Evolutionary conservation across 345 rosid species (phyloP).

Genomic region (Rhodomyrtus tomentosa): DNA sequence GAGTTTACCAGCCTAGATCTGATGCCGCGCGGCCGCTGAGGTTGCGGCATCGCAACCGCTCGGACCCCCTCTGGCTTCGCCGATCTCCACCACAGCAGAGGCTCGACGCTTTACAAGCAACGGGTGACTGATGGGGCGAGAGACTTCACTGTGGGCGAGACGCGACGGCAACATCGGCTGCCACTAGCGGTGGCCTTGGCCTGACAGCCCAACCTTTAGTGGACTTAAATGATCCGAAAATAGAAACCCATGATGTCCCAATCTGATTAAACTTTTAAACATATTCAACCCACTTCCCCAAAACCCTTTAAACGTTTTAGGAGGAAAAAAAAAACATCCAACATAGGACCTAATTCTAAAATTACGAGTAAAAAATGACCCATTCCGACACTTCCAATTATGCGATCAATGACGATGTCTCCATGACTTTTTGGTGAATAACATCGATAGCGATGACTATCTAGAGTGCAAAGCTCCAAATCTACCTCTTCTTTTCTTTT

Average conservation of each 20-base stretch:
- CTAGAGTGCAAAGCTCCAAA: not conserved
- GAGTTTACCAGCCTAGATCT: not conserved
- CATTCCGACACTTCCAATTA: no score
- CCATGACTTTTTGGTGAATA: not conserved
- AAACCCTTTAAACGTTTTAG: not conserved
- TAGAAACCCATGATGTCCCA: not conserved
- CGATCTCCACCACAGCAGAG: rapidly evolving
- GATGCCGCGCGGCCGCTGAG: rapidly evolving
- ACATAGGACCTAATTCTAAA: no score
- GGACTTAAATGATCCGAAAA: not conserved
- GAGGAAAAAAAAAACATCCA: no score
- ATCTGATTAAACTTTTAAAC: not conserved
- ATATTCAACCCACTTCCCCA: not conserved
- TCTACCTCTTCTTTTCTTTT: rapidly evolving
- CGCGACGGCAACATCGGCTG: not conserved
- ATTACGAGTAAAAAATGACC: no score
- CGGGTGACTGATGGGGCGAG: not conserved
- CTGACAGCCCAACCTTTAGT: rapidly evolving
- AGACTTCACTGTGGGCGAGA: no score
- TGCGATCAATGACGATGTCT: not conserved
- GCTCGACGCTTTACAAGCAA: not conserved
- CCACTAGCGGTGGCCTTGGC: rapidly evolving
- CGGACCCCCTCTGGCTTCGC: not conserved
- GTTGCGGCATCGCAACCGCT: not conserved
- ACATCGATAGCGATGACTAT: not conserved